Percentiles rank a stretch among this genome's conserved stretches.
Evolutionary conservation across 306 rosid species (phyloP).

Genomic region (Medicago truncatula): MtrunA17r5.0-ANR NC_053045.1:40469001-40469500

Average conservation of each 20-base stretch:
- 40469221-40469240: constrained; percentile 2
- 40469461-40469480: not conserved
- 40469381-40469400: not conserved
- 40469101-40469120: constrained; percentile 80
- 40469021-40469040: constrained; percentile 89
- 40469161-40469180: constrained; percentile 50
- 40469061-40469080: constrained; percentile 77
- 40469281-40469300: not conserved
- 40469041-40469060: constrained; percentile 86
- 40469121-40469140: constrained; percentile 81
- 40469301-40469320: not conserved
- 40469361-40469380: not conserved
- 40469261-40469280: not conserved
- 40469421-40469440: not conserved
- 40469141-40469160: constrained; percentile 80
- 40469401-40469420: constrained; percentile 11
- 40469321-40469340: not conserved
- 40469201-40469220: constrained; percentile 10
- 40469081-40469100: constrained; percentile 87
- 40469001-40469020: constrained; percentile 87
- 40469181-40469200: constrained; percentile 44
- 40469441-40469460: not conserved
- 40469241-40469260: constrained; percentile 23
- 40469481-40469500: not conserved
- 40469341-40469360: not conserved